Conservation (phyloP, 257 asterid species). For the Verbascum thapsus region DNA sequence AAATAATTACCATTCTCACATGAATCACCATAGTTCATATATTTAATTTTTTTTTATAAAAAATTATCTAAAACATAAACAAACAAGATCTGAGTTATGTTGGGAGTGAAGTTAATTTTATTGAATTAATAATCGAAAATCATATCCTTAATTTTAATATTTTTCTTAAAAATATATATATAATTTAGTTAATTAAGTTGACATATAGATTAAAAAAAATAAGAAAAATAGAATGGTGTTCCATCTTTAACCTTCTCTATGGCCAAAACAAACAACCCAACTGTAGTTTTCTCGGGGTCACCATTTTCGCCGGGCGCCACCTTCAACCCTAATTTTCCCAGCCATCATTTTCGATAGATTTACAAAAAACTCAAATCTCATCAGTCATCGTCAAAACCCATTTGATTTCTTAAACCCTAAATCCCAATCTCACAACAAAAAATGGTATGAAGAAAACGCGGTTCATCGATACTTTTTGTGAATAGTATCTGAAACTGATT, state of each 20-base stretch:
- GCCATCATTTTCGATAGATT: too few relatives aligned
- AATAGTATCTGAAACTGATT: constrained; percentile 8
- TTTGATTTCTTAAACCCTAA: background rate
- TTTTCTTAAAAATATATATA: too few relatives aligned
- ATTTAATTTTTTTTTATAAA: too few relatives aligned
- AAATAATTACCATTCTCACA: too few relatives aligned
- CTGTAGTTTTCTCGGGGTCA: constrained; percentile 22
- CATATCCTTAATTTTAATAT: too few relatives aligned
- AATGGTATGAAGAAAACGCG: constrained; percentile 39
- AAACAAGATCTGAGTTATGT: too few relatives aligned
- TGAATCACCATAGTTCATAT: too few relatives aligned
- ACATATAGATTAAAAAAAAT: too few relatives aligned
- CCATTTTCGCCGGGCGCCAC: constrained; percentile 25
- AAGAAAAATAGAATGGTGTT: background rate
- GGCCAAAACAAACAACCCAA: constrained; percentile 8
- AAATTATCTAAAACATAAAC: too few relatives aligned
- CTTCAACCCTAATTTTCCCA: constrained; percentile 33
- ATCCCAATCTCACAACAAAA: constrained; percentile 6
- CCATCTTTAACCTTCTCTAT: background rate
- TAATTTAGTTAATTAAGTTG: too few relatives aligned
- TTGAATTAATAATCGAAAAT: too few relatives aligned
- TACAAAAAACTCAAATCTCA: background rate
- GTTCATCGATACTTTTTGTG: background rate
- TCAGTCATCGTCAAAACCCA: background rate
- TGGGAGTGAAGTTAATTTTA: too few relatives aligned